Percentiles rank a stretch among this genome's conserved stretches.
phyloP scores from a whole-genome alignment of 1,139 yeast species.

The Candida gigantensis region DNA sequence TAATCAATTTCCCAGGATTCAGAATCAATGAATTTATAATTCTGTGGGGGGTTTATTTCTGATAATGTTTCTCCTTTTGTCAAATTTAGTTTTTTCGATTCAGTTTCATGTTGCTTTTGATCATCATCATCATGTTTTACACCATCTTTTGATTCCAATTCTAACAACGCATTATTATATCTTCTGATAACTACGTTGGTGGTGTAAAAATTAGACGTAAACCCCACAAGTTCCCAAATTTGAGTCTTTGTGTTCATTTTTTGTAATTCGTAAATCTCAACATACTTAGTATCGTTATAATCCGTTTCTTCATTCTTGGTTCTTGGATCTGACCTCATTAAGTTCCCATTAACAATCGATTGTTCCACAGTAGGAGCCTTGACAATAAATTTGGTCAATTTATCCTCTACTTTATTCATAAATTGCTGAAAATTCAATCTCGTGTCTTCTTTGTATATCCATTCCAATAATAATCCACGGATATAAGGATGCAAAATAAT shows the following conservation, averaged over 20 bases:
- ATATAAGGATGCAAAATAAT: conserved; percentile 56
- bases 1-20: conserved; percentile 62
- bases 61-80: conserved; percentile 21
- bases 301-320: conserved; percentile 7
- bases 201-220: conserved; percentile 55
- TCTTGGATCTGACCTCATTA: conserved; percentile 3
- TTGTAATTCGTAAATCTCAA: conserved; percentile 76
- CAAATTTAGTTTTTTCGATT: conserved; percentile 12
- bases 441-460: conserved; percentile 60
- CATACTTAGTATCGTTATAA: conserved; percentile 19
- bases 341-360: not conserved
- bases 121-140: not conserved
- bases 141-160: conserved; percentile 17
- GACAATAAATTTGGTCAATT: conserved; percentile 11
- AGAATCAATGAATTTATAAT: conserved; percentile 52
- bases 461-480: conserved; percentile 45
- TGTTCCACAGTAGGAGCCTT: conserved; percentile 4
- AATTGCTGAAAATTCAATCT: conserved; percentile 48
- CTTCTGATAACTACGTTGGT: conserved; percentile 33
- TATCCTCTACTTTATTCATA: conserved; percentile 49
- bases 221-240: conserved; percentile 65
- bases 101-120: conserved; percentile 14
- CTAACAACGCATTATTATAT: conserved; percentile 13
- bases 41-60: conserved; percentile 54
- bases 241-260: conserved; percentile 46